Evolutionary conservation across 177 flowering plant species (phyloP).

Genomic region (Telopea speciosissima): DNA sequence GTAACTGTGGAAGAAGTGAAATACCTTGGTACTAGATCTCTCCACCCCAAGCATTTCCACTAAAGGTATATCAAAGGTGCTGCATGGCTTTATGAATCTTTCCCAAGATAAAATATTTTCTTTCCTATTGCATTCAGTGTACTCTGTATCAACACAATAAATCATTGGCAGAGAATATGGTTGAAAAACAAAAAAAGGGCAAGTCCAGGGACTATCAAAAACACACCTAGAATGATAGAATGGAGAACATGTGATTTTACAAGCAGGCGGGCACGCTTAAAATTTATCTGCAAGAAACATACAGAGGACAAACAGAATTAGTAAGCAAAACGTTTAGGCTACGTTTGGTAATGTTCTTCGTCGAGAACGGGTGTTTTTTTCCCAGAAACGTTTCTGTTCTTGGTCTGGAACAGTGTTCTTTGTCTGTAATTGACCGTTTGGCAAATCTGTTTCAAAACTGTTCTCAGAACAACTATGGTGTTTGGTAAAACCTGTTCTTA

Average conservation of each 20-base stretch:
- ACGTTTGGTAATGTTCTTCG: no score
- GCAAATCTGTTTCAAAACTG: no score
- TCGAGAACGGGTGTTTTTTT: no score
- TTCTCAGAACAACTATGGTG: no score
- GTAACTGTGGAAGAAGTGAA: background rate
- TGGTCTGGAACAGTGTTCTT: no score
- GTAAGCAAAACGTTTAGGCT: background rate
- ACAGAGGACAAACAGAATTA: slow-evolving; percentile 1
- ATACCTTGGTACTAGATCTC: slow-evolving; percentile 50
- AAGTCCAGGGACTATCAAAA: background rate
- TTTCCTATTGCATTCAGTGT: slow-evolving; percentile 61
- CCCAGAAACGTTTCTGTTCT: no score
- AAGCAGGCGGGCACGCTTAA: slow-evolving; percentile 85
- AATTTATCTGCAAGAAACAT: slow-evolving; percentile 60
- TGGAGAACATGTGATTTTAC: slow-evolving; percentile 55
- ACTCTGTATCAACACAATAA: slow-evolving; percentile 38
- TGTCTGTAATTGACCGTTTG: no score
- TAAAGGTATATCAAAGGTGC: slow-evolving; percentile 58
- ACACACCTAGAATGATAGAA: slow-evolving; percentile 58
- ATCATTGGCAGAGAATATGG: slow-evolving; percentile 1
- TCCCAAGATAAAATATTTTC: slow-evolving; percentile 73
- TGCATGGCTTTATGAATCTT: slow-evolving; percentile 62
- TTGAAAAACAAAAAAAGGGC: background rate
- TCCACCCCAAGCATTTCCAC: slow-evolving; percentile 52
- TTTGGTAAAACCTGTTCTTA: no score